A percentile compares a stretch with the other conserved stretches of the same genome.
phyloP scores from a whole-genome alignment of 495 filamentous ascomycete genomes.

The Parathielavia appendiculata region DNA sequence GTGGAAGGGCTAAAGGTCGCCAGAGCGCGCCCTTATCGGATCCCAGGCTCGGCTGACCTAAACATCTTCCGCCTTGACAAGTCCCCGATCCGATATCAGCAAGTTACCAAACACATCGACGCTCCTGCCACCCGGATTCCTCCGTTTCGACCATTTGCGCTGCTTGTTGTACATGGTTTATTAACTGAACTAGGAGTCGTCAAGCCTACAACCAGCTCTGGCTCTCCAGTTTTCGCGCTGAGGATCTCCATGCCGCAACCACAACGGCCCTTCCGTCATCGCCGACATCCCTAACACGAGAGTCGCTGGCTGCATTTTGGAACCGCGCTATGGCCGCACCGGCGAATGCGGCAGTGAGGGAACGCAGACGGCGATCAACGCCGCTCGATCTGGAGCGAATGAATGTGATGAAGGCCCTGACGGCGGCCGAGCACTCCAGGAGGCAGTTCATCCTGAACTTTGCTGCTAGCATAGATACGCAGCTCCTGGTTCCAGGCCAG shows the following conservation, averaged over 20 bases:
- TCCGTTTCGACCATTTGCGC: too few relatives aligned
- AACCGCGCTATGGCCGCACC: constrained; percentile 19
- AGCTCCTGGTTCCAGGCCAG: constrained; percentile 31
- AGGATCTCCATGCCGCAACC: constrained; percentile 19
- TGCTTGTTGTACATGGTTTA: not conserved
- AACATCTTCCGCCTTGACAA: not conserved
- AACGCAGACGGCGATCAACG: constrained; percentile 23
- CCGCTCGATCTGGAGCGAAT: constrained; percentile 26
- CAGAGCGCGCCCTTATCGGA: not conserved
- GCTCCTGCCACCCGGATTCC: not conserved
- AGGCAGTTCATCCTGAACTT: constrained; percentile 34
- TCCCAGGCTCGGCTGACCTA: not conserved
- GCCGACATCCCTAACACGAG: constrained; percentile 17
- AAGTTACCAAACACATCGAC: not conserved
- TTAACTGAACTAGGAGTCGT: not conserved
- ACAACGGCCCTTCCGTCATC: constrained; percentile 18
- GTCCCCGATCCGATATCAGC: not conserved
- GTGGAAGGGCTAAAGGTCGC: not conserved
- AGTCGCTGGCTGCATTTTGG: not conserved
- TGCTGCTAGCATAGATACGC: constrained; percentile 27
- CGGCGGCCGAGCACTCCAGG: constrained; percentile 31
- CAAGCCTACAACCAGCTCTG: not conserved
- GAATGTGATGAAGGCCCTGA: constrained; percentile 30
- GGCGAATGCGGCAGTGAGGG: constrained; percentile 30
- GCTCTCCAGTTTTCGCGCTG: not conserved